phyloP scores from a whole-genome alignment of 495 filamentous ascomycete genomes.

The Lentithecium fluviatile region DNA sequence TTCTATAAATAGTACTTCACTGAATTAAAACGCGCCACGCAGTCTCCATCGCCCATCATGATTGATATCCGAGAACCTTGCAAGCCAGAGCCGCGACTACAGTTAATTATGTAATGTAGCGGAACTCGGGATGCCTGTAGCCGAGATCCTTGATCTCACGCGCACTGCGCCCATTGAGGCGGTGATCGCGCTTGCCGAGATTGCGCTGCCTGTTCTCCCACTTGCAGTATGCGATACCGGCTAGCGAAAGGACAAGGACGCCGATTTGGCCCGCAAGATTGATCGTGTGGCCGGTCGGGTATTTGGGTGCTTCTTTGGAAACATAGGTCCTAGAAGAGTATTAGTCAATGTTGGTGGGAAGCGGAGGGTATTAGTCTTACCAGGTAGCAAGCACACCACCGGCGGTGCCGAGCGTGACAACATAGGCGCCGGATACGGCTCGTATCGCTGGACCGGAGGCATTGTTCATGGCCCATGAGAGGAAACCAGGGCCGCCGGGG shows the following conservation, averaged over 20 bases:
- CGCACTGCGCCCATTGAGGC: slow-evolving; percentile 53
- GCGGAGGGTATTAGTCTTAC: slow-evolving; percentile 6
- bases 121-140: slow-evolving; percentile 55
- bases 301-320: slow-evolving; percentile 50
- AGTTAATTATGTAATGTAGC: slow-evolving; percentile 45
- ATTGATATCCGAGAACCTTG: not conserved
- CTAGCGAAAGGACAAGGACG: slow-evolving; percentile 45
- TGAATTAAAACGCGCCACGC: not conserved
- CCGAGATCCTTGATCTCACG: slow-evolving; percentile 51
- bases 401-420: slow-evolving; percentile 56
- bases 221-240: slow-evolving; percentile 53
- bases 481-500: slow-evolving; percentile 51
- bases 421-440: slow-evolving; percentile 54
- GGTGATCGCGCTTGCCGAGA: slow-evolving; percentile 51
- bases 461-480: slow-evolving; percentile 59
- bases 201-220: slow-evolving; percentile 54
- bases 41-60: not conserved
- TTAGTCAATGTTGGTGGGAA: slow-evolving; percentile 5
- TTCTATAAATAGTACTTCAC: not conserved
- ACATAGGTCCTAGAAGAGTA: slow-evolving; percentile 50
- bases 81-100: not conserved
- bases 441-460: slow-evolving; percentile 56
- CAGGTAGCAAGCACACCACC: slow-evolving; percentile 59
- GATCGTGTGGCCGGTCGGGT: slow-evolving; percentile 58
- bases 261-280: slow-evolving; percentile 53